These are phyloP conservation scores for Daldinia concentrica DNA, from an alignment of 495 filamentous ascomycete genomes.

Conservation along the genomic window DNA sequence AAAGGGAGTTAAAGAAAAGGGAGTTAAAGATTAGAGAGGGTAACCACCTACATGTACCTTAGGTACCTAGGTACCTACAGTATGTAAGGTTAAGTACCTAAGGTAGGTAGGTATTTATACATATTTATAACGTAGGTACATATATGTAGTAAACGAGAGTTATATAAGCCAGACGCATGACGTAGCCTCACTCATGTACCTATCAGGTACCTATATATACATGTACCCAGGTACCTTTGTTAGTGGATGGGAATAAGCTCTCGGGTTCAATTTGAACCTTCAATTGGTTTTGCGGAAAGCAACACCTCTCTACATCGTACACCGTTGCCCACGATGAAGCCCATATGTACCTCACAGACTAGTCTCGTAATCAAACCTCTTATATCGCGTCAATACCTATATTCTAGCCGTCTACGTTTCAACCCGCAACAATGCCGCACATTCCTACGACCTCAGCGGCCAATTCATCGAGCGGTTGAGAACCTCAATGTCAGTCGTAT, in stretches of 20 bases:
- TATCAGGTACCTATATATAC: no score
- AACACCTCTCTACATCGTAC: neutral
- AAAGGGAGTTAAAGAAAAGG: no score
- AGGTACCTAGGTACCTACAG: no score
- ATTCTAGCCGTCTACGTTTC: conserved; percentile 7
- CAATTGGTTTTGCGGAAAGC: neutral
- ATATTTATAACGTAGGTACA: no score
- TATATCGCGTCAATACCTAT: conserved; percentile 3
- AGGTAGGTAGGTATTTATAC: no score
- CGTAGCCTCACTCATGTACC: neutral
- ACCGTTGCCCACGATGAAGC: conserved; percentile 38
- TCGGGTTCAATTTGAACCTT: neutral
- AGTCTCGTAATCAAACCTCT: conserved; percentile 19
- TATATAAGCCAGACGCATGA: neutral
- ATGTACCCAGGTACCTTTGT: neutral
- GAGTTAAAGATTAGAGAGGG: no score
- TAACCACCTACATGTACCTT: no score
- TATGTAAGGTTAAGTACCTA: no score
- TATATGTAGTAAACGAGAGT: neutral
- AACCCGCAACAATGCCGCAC: conserved; percentile 47
- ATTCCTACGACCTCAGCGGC: conserved; percentile 45
- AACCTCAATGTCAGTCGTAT: conserved; percentile 58
- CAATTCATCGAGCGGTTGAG: conserved; percentile 50
- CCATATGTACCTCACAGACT: conserved; percentile 32
- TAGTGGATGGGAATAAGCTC: neutral